These are phyloP conservation scores for Cytospora piceae DNA, from an alignment of 2,329 filamentous ascomycete species.

Conservation along the genomic window DNA sequence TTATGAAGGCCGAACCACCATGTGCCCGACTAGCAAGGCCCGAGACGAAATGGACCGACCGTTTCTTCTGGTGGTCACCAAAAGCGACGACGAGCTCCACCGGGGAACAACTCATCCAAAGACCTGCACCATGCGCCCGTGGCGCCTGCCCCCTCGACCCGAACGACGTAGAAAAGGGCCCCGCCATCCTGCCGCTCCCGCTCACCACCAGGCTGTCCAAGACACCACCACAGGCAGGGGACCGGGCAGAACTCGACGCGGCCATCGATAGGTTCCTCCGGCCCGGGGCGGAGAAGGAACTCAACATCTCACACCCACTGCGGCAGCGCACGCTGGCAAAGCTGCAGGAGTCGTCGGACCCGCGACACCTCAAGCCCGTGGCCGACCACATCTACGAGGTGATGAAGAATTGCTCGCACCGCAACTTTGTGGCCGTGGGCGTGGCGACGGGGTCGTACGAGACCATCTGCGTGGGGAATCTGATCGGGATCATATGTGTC, in stretches of 20 bases:
- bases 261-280: conserved; percentile 47
- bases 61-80: conserved; percentile 4
- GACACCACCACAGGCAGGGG: conserved; percentile 10
- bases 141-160: conserved; percentile 7
- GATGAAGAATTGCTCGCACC: conserved; percentile 52
- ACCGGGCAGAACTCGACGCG: conserved; percentile 42
- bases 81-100: neutral
- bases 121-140: conserved; percentile 2
- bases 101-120: neutral
- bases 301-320: conserved; percentile 50
- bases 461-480: conserved; percentile 51
- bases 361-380: conserved; percentile 45
- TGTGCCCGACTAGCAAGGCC: conserved; percentile 16
- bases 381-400: conserved; percentile 52
- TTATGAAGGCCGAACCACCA: conserved; percentile 26
- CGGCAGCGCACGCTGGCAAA: conserved; percentile 44
- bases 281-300: conserved; percentile 48
- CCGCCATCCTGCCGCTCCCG: conserved; percentile 6
- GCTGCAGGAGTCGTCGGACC: conserved; percentile 43
- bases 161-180: conserved; percentile 17
- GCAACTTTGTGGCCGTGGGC: conserved; percentile 57
- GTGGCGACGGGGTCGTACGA: conserved; percentile 56
- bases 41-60: conserved; percentile 20
- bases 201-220: conserved; percentile 2
- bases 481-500: conserved; percentile 47